These are phyloP conservation scores for Eucalyptus tenuipes DNA, from an alignment of 345 rosid genomes.

Conservation along the genomic window DNA sequence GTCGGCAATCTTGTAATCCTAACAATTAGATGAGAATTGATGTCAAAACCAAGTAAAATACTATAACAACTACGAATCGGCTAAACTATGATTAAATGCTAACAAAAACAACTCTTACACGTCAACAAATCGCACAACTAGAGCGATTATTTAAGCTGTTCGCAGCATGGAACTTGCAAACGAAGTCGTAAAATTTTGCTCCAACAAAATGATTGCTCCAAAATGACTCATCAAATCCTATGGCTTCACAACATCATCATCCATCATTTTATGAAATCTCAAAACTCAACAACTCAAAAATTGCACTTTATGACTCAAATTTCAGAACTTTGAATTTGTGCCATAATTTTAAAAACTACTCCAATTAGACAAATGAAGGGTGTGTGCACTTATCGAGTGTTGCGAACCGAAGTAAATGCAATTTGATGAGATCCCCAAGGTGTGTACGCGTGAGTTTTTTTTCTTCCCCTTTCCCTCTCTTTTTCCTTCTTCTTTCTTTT, in stretches of 20 bases:
- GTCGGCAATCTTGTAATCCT: accelerated
- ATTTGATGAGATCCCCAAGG: background rate
- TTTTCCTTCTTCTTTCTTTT: no score
- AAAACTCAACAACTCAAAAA: background rate
- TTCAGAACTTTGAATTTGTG: no score
- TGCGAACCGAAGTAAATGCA: no score
- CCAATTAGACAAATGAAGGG: no score
- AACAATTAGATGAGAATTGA: background rate
- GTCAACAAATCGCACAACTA: background rate
- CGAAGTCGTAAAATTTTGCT: no score
- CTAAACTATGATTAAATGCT: background rate
- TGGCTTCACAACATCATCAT: background rate
- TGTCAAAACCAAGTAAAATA: background rate
- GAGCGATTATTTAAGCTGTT: no score
- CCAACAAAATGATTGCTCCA: background rate
- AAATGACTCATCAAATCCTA: background rate
- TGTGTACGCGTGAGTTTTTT: background rate
- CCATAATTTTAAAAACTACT: no score
- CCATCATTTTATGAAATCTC: background rate
- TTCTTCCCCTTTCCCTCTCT: no score
- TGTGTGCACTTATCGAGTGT: no score
- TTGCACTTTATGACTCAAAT: background rate
- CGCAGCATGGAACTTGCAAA: background rate
- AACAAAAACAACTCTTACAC: background rate
- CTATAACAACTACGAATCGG: no score